Percentiles rank a stretch among this genome's conserved stretches.
Conservation (phyloP, 768 basidiomycete species). For the Leucogyrophana mollusca region DNA sequence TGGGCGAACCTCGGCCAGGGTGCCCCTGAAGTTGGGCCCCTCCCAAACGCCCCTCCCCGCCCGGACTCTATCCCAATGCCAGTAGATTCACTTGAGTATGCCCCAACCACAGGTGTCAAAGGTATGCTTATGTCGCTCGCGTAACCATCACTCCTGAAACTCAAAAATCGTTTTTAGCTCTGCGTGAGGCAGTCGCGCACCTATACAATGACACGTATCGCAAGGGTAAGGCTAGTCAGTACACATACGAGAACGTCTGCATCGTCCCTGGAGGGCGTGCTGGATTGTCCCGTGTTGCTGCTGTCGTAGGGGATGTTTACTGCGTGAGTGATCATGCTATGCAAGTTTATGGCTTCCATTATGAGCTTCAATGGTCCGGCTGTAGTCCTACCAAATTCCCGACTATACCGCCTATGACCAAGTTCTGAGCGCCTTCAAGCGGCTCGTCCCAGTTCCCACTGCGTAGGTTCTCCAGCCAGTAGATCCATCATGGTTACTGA, state of each 20-base stretch:
- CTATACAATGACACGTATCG: constrained; percentile 90
- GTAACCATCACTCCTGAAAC: neutral
- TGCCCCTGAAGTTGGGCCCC: constrained; percentile 84
- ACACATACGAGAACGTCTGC: constrained; percentile 90
- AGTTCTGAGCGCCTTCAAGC: constrained; percentile 80
- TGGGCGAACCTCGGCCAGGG: constrained; percentile 94
- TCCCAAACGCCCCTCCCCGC: constrained; percentile 71
- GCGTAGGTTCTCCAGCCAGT: constrained; percentile 48
- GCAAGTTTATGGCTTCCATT: neutral
- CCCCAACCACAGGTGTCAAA: constrained; percentile 90
- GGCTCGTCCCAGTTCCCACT: constrained; percentile 89
- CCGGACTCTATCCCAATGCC: constrained; percentile 65
- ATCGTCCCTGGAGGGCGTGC: constrained; percentile 94
- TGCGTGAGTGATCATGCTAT: constrained; percentile 44
- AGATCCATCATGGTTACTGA: neutral
- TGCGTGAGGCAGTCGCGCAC: constrained; percentile 87
- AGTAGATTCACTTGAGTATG: constrained; percentile 80
- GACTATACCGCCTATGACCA: constrained; percentile 92
- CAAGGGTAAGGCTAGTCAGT: constrained; percentile 75
- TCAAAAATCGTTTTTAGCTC: constrained; percentile 39
- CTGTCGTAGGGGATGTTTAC: constrained; percentile 89
- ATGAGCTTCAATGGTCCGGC: constrained; percentile 7
- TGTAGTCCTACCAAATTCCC: constrained; percentile 83
- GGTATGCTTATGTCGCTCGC: constrained; percentile 35
- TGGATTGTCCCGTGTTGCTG: constrained; percentile 86